Evolutionary conservation across 306 rosid genomes (phyloP), one percentile per base, ranked within the genome.

Genomic region (Adenanthera pavonina): DNA sequence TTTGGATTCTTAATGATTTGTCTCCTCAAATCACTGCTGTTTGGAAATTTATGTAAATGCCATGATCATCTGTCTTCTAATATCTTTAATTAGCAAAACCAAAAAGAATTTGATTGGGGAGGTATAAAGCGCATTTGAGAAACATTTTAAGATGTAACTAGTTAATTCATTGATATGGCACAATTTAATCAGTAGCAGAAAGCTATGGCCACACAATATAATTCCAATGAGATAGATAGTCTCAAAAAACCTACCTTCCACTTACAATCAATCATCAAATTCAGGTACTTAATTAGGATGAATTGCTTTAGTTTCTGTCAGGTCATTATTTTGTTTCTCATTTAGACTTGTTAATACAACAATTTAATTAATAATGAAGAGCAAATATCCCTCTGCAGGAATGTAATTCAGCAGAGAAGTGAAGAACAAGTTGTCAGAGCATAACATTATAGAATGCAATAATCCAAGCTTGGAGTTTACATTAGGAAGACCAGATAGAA

Each of bases 401-500:
- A 46, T 88, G 97, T 80, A 92, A 92, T 89, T 91, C 98, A 80
- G 82, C 69, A 25, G 30, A 38, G 84, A 87, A 83, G 19, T 83
- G 15, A 92, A 83, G 90, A 88, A 82, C 78, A 81, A 64, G 65
- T 71, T 87, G 76, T 66, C 87, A 61, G 89, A 85, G 69, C 83
- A 82, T 61, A 87, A 67, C 30, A 25, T 25, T 81, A 82, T 86
- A 76, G 97, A 91, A 57, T 87, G 89, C 88, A 92, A 91, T 87
- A 90, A 88, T 49, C 97, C 97, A 75, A 89, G 92, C 84, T 89
- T 94, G 97, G 98, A 94, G 89, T 94, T 94, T 87, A 94, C 97
- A 36, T 88, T 94, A 89, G 98, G 98, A 49, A 94, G 89, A 86
- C 96, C 98, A 35, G 97, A 90, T 54, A 92, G 98, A 97, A 84